Base-by-base conservation (phyloP, 2,329 filamentous ascomycete genomes). In the Fonsecaea nubica region DNA sequence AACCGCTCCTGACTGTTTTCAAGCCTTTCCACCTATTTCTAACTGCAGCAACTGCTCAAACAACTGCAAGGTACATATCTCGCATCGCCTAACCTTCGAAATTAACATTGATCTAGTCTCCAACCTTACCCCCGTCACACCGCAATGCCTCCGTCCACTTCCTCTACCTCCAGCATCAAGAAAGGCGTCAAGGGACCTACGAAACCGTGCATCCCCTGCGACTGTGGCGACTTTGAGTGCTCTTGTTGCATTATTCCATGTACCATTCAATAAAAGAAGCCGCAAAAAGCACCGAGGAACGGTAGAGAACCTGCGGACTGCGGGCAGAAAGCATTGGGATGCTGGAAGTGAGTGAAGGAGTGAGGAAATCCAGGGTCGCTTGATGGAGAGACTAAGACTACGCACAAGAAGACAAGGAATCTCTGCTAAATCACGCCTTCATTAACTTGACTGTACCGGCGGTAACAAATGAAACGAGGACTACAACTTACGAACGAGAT, bases 221-320 rank as follows among this genome's bases (percentile, higher is more conserved):
- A 69, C 42, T 69, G 67, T 33, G 67, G 67, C 9, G 40, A 50
- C 45, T 65, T 57, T 30, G 66, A 69, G 21, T 71, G 69, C 45
- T 66, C 69, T 12, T 71, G 69, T 30, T 71, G 66, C 52, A 71
- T 71, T 52, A 67, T 69, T 25, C 69, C 69, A 1, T 71, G 69
- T 45, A 58, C 54, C 1, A 64, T 71, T 12, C 67, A 67, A 64
- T 71, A 53, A 67, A 3, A 3, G 12, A 12, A 10, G 45, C 18
- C 45, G 7, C 13, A 1, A 50, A 50, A 13, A 18, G 18, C 18
- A 50, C 9, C 10, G 13, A 10, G 18, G 45, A 25, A 21, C 6
- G 21, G 45, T 30, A 25, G 45, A 50, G 15, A 50, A 21, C 21
- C 1, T 25, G 21, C 10, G 5, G 45, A 50, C n/a, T 50, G 25